Percentiles rank a stretch among this genome's conserved stretches.
Conservation (phyloP, 495 filamentous ascomycete genomes). For the Aspergillus cavernicola region DNA sequence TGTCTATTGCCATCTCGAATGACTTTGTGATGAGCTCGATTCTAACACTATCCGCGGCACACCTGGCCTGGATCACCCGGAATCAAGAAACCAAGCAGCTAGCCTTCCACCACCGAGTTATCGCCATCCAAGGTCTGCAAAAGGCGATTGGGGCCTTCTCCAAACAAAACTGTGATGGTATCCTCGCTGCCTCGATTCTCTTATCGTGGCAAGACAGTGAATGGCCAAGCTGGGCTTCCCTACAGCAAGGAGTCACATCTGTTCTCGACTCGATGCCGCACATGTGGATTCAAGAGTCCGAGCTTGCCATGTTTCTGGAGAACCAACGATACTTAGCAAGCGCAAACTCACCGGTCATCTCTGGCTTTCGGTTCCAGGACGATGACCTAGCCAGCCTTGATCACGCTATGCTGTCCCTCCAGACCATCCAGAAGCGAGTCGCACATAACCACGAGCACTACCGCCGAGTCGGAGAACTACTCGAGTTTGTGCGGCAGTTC, state of each 20-base stretch:
- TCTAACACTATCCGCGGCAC: conserved; percentile 84
- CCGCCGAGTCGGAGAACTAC: conserved; percentile 71
- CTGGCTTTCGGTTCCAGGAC: conserved; percentile 41
- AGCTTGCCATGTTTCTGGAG: conserved; percentile 79
- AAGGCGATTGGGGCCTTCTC: conserved; percentile 84
- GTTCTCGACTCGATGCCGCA: conserved; percentile 89
- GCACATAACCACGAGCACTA: conserved; percentile 69
- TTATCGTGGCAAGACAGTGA: conserved; percentile 96
- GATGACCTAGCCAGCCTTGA: conserved; percentile 67
- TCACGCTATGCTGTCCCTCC: conserved; percentile 51
- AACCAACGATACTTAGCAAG: conserved; percentile 52
- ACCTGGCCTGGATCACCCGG: conserved; percentile 80
- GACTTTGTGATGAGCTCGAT: conserved; percentile 91
- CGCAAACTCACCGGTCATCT: conserved; percentile 51
- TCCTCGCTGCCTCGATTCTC: conserved; percentile 86
- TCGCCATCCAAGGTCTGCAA: conserved; percentile 83
- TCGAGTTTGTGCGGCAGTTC: conserved; percentile 76
- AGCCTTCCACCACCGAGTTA: conserved; percentile 78
- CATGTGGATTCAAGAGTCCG: conserved; percentile 80
- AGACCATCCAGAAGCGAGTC: conserved; percentile 66
- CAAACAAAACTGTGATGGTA: conserved; percentile 80
- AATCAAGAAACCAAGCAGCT: conserved; percentile 80
- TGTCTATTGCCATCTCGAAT: conserved; percentile 74
- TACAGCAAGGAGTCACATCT: conserved; percentile 87
- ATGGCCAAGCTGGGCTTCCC: conserved; percentile 87